Evolutionary conservation across 208 protist species (phyloP), one percentile per base, ranked within the genome.

Genomic region (Trypanosoma brucei): DNA sequence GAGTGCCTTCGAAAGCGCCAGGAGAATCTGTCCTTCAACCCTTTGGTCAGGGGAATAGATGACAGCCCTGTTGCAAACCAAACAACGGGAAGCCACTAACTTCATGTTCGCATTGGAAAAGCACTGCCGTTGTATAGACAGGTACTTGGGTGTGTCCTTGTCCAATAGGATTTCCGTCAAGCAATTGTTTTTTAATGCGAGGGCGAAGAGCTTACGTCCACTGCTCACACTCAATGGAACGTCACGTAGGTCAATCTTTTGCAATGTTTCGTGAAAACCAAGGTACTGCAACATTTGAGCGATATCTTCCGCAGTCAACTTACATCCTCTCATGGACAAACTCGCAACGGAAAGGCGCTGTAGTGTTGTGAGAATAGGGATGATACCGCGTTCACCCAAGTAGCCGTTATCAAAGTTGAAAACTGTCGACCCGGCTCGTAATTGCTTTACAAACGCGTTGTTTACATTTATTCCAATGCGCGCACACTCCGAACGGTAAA

Each of bases 341-440:
- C 60, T 75, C 46, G 75, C 67, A 9, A 92, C 59, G 3, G 75
- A 65, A 39, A 86, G 62, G 6, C 75, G 68, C 36, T 75, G 72
- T 3, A 95, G 66, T 9, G 86, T 90, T n/a, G 73, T 62, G 39
- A 91, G 66, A 53, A 95, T 81, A 2, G 85, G 78, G 0, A 78
- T 53, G 38, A 92, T 86, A 14, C 89, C 89, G 9, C 75, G 72
- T 3, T 76, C 84, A 2, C 89, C 89, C 14, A 95, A 65, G 68
- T 95, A 95, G 44, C 81, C 81, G 62, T 92, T 81, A 46, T 85
- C 74, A 59, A 95, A 91, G 54, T 88, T 59, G 55, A 92, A 84
- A 22, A 86, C 55, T 9, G 73, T 68, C 1, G 68, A 65, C 39
- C 75, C 82, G 1, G 65, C 58, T 13, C 73, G 55, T 13, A 95